Evolutionary conservation across 306 rosid species (phyloP).

Genomic region (Fragaria nilgerrensis): DNA sequence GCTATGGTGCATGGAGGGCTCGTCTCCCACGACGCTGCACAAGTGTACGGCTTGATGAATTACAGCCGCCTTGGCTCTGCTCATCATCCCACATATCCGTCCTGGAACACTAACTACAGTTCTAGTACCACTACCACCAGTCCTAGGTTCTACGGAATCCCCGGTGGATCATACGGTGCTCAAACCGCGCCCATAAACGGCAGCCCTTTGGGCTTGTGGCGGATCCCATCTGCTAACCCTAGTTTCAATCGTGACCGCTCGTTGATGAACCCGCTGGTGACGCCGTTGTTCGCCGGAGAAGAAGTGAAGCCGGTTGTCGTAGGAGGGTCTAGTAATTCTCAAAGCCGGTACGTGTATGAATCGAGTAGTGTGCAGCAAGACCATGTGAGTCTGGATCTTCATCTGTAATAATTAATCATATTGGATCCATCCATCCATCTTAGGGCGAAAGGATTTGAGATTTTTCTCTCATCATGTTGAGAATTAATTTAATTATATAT

Average conservation of each 20-base stretch:
- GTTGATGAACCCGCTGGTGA: constrained; percentile 5
- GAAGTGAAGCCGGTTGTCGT: constrained; percentile 36
- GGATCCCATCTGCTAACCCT: constrained; percentile 59
- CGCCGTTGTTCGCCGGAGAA: constrained; percentile 52
- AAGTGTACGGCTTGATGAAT: constrained; percentile 66
- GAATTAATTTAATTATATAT: constrained; percentile 7
- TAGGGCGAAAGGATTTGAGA: constrained; percentile 17
- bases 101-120: constrained; percentile 39
- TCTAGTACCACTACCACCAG: not conserved
- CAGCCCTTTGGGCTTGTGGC: constrained; percentile 67
- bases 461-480: constrained; percentile 9
- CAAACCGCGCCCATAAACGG: constrained; percentile 61
- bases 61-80: constrained; percentile 45
- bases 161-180: constrained; percentile 31
- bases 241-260: constrained; percentile 52
- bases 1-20: constrained; percentile 53
- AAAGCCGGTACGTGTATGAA: constrained; percentile 47
- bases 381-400: constrained; percentile 93
- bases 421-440: not conserved
- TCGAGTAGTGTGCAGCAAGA: constrained; percentile 46
- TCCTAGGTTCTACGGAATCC: constrained; percentile 49
- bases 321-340: constrained; percentile 34
- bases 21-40: constrained; percentile 47
- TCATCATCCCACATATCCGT: constrained; percentile 36
- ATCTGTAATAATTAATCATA: constrained; percentile 48